These are phyloP conservation scores for Trichomonas tenax DNA, from an alignment of 208 protist genomes.

Conservation along the genomic window DNA sequence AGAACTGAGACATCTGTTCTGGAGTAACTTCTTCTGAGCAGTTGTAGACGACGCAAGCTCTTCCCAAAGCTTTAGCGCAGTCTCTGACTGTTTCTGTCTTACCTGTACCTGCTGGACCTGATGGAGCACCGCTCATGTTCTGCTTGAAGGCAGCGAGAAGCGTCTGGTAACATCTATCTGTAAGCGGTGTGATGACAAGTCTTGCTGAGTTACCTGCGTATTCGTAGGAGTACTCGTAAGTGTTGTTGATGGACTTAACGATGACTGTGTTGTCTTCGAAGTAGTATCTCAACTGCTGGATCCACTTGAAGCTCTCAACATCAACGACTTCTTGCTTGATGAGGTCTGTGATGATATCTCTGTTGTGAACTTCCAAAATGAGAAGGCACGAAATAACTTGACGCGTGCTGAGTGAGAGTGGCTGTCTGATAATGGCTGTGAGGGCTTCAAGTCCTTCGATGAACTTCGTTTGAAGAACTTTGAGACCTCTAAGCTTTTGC, in stretches of 20 bases:
- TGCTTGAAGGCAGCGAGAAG: slow-evolving; percentile 52
- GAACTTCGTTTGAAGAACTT: slow-evolving; percentile 38
- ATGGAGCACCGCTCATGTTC: slow-evolving; percentile 48
- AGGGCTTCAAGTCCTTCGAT: not conserved
- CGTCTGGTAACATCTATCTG: slow-evolving; percentile 57
- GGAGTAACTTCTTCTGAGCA: slow-evolving; percentile 73
- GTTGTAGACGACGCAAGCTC: slow-evolving; percentile 81
- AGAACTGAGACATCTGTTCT: slow-evolving; percentile 40
- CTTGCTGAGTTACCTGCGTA: slow-evolving; percentile 44
- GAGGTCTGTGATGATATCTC: slow-evolving; percentile 45
- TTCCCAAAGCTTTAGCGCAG: slow-evolving; percentile 48
- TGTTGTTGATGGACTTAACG: slow-evolving; percentile 36
- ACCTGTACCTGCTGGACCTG: slow-evolving; percentile 53
- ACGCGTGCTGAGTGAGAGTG: not conserved
- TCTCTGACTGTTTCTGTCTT: slow-evolving; percentile 58
- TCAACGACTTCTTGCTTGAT: slow-evolving; percentile 64
- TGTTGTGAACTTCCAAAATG: slow-evolving; percentile 57
- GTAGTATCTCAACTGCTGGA: slow-evolving; percentile 82
- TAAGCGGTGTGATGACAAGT: slow-evolving; percentile 48
- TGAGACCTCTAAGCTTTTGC: slow-evolving; percentile 14
- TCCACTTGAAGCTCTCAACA: slow-evolving; percentile 77
- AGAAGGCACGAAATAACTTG: slow-evolving; percentile 27
- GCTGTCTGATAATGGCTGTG: not conserved
- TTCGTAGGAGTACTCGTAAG: slow-evolving; percentile 43
- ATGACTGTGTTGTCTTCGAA: slow-evolving; percentile 51